Conservation (phyloP, 2,329 filamentous ascomycete species). For the Pseudofabraea citricarpa region DNA sequence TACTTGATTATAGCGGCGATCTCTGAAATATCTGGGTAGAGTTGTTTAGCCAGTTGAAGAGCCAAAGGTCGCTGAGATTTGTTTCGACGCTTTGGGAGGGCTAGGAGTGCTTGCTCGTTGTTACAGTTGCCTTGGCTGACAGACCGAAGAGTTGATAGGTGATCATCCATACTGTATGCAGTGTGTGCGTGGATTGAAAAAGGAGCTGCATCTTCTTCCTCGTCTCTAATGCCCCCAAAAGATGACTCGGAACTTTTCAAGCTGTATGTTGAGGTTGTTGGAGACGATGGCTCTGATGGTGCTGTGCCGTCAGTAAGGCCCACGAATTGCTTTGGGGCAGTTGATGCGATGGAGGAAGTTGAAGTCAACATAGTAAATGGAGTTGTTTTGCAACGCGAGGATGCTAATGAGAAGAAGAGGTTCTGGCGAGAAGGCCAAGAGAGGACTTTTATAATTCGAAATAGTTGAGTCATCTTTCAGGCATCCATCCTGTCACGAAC, state of each 20-base stretch:
- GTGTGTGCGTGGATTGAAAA: background rate
- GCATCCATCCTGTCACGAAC: too few relatives aligned
- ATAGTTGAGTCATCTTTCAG: too few relatives aligned
- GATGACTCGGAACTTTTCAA: background rate
- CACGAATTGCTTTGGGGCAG: too few relatives aligned
- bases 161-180: background rate
- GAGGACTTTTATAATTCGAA: too few relatives aligned
- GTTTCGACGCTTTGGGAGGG: constrained; percentile 1
- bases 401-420: too few relatives aligned
- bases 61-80: constrained; percentile 5
- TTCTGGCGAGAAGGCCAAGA: too few relatives aligned
- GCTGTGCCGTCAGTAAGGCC: too few relatives aligned
- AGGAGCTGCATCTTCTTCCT: background rate
- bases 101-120: background rate
- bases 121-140: background rate
- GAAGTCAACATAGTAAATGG: too few relatives aligned
- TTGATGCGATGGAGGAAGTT: too few relatives aligned
- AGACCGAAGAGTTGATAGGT: background rate
- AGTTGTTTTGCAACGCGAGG: too few relatives aligned
- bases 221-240: background rate
- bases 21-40: constrained; percentile 7
- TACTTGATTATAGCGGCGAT: constrained; percentile 10
- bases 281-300: background rate
- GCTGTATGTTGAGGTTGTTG: background rate
- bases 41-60: background rate